Percentiles rank a stretch among this genome's conserved stretches.
These are phyloP conservation scores for Thelephora ganbajun DNA, from an alignment of 768 basidiomycete genomes.

Conservation along the genomic window DNA sequence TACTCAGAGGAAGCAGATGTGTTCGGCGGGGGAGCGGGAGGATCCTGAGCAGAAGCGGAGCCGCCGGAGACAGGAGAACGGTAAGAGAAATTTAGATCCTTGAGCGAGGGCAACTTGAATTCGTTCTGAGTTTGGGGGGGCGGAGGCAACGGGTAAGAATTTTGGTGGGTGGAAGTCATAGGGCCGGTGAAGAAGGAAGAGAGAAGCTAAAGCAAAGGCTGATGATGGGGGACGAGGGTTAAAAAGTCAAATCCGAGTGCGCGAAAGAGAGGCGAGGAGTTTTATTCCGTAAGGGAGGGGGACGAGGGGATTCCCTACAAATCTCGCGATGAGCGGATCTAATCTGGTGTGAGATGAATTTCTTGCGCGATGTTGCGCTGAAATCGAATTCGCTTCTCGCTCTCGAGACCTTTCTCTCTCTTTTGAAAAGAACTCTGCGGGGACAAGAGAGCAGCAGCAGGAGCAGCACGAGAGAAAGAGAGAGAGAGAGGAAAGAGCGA, in stretches of 20 bases:
- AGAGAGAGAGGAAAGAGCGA: neutral
- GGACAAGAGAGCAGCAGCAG: conserved; percentile 1
- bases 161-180: conserved; percentile 40
- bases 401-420: too few relatives aligned
- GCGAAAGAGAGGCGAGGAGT: too few relatives aligned
- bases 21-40: conserved; percentile 10
- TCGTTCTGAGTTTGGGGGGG: conserved; percentile 25
- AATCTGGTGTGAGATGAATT: conserved; percentile 4
- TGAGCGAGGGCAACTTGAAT: conserved; percentile 56
- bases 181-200: conserved; percentile 19
- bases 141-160: conserved; percentile 22
- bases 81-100: conserved; percentile 54
- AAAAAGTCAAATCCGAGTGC: conserved; percentile 18
- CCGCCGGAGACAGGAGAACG: conserved; percentile 21
- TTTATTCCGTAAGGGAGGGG: too few relatives aligned
- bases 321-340: conserved; percentile 64
- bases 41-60: conserved; percentile 2
- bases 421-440: neutral
- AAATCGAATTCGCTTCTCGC: neutral
- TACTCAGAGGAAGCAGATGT: conserved; percentile 19
- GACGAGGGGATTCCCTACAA: conserved; percentile 30
- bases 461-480: conserved; percentile 2
- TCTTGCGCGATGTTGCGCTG: neutral
- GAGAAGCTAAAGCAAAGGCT: too few relatives aligned
- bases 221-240: too few relatives aligned